Evolutionary conservation across 495 filamentous ascomycete species (phyloP), one percentile per base, ranked within the genome.

Genomic region (Xylaria grammica): DNA sequence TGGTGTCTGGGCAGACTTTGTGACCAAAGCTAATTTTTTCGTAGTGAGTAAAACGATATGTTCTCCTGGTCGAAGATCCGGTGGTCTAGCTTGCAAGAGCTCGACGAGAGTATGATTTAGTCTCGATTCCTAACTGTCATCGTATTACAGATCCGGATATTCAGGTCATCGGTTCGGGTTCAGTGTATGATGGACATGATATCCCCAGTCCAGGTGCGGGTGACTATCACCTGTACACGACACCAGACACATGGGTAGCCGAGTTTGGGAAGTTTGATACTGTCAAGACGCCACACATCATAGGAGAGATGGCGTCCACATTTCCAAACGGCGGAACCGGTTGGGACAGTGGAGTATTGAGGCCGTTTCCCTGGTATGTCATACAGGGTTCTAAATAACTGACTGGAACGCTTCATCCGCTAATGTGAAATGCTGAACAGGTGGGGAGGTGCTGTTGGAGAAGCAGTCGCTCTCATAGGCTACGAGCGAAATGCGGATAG

Each of bases 381-480:
- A 17, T 38, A 4, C 4, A 40, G 13, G 13, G 19, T 42, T 22
- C 8, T 29, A 34, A 30, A 32, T 63, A 65, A 56, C 42, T 60
- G 64, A 42, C 49, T 62, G 48, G 64, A 66, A 17, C 69, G 63
- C 32, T 78, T 78, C 30, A 71, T 70, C 4, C 76, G 77, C 72
- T 81, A 55, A 77, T 69, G 55, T 63, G 19, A 46, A 34, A 3
- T 8, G 24, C 8, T 42, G 6, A n/a, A 11, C 34, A 72, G 69
- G 69, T 89, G 85, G 85, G 82, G 81, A 60, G 86, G 84, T 42
- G 81, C 82, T 45, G 85, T 90, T 42, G 82, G 78, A 26, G 89
- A 93, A 67, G 88, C 87, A 2, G 83, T 91, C 29, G 89, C 85
- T 65, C 81, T 90, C 65, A 81, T 92, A 38, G 88, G 86, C 27